Base-by-base conservation (phyloP, 2,329 filamentous ascomycete genomes). In the Phaeosphaeriaceae sp. region DNA sequence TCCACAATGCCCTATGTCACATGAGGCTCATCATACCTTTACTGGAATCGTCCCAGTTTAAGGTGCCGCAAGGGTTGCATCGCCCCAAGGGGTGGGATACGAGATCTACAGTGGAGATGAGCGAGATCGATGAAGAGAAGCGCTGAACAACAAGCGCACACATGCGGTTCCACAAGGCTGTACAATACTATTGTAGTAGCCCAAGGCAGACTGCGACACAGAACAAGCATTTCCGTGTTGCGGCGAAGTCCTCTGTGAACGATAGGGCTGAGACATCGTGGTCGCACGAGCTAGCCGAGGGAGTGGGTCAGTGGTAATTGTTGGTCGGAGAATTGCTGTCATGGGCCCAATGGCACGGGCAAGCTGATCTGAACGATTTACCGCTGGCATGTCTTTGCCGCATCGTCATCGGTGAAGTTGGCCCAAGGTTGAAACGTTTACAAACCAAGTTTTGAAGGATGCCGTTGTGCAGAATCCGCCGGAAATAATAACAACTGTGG, bases 131-230 rank as follows among this genome's bases (percentile, higher is more conserved):
- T 7, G 31, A 11, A 36, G 6, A 3, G 3, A 36, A 11, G 9
- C 25, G 25, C 25, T 27, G 25, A 27, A 27, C n/a, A 9, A 9
- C 25, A 27, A 27, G 31, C 31, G 31, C 31, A 11, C 13, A 36
- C 13, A 36, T 15, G 13, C 31, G 31, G 31, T 45, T 45, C 24
- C 49, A 51, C 48, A 24, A 31, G 51, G 42, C 41, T 53, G 41
- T 53, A 47, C 44, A 24, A 20, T 22, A 13, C 9, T 19, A 44
- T 36, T 22, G 42, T 47, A 4, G 1, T 25, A 9, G 44, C 44
- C 19, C 51, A 54, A 54, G 51, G 51, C 51, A 54, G 51, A 54
- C 44, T 48, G 40, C 45, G 31, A 48, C 13, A 48, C 36, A 41
- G 13, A 42, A 19, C 41, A 36, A 44, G 25, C 20, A 13, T 11